These are phyloP conservation scores for Lodderomyces jiufengensis DNA, from an alignment of 1,139 yeast species.

Conservation along the genomic window DNA sequence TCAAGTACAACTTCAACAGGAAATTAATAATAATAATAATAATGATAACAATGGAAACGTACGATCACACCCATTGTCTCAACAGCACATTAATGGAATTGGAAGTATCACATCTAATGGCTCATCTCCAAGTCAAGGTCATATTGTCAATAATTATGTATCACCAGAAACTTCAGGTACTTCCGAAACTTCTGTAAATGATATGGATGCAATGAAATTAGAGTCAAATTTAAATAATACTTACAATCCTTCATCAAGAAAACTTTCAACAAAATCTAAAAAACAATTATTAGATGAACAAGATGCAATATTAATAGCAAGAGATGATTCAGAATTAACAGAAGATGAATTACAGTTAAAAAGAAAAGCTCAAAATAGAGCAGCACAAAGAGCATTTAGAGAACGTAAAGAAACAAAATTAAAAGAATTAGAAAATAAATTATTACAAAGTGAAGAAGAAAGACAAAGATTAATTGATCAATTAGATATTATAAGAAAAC, in stretches of 20 bases:
- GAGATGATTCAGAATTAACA: constrained; percentile 39
- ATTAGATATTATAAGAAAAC: constrained; percentile 50
- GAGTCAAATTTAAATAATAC: too few species aligned
- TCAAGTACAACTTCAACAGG: constrained; percentile 1
- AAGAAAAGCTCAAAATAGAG: constrained; percentile 80
- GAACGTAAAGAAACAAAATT: constrained; percentile 76
- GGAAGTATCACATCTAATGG: constrained; percentile 6
- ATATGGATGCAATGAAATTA: too few species aligned
- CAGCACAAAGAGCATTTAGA: constrained; percentile 87
- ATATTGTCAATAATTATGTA: constrained; percentile 2
- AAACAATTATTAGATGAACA: constrained; percentile 32
- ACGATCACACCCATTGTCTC: neutral
- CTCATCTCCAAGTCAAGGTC: constrained; percentile 11
- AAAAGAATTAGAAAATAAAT: constrained; percentile 61
- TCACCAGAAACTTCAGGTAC: constrained; percentile 14
- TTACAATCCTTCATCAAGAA: constrained; percentile 1
- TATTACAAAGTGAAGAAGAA: constrained; percentile 59
- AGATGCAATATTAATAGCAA: constrained; percentile 37
- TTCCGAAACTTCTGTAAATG: constrained; percentile 12
- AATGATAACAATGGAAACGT: too few species aligned
- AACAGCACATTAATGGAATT: neutral
- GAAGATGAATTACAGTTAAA: constrained; percentile 52
- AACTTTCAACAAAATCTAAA: constrained; percentile 14
- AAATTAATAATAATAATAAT: neutral
- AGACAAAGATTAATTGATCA: constrained; percentile 49